A percentile compares a stretch with the other conserved stretches of the same genome.
These are phyloP conservation scores for Vigna reflexopilosa DNA, from an alignment of 306 rosid species.

Conservation along the genomic window DNA sequence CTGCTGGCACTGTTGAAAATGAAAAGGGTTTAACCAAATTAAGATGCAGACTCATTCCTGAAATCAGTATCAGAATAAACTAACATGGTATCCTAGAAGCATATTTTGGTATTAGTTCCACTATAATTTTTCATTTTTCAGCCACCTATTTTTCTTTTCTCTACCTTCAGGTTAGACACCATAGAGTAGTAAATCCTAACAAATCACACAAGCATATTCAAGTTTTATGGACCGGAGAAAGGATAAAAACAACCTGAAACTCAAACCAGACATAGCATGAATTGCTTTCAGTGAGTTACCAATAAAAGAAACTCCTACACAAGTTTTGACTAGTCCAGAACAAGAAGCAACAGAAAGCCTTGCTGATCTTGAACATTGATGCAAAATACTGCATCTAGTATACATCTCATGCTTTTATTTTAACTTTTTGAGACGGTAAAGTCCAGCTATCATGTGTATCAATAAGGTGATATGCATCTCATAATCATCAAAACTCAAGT, in stretches of 20 bases:
- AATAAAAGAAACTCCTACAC: neutral
- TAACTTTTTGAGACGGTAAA: neutral
- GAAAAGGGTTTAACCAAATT: conserved; percentile 7
- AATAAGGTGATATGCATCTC: conserved; percentile 3
- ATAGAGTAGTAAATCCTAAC: neutral
- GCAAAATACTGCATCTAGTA: conserved; percentile 1
- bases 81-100: neutral
- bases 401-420: conserved; percentile 15
- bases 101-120: neutral
- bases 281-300: neutral
- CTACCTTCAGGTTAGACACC: neutral
- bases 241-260: neutral
- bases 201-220: neutral
- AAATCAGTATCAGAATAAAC: conserved; percentile 25
- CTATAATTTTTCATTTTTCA: neutral
- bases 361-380: neutral
- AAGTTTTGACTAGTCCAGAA: conserved; percentile 2
- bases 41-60: conserved; percentile 11
- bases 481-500: conserved; percentile 15
- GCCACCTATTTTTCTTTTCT: neutral
- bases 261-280: neutral
- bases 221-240: neutral
- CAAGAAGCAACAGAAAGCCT: neutral
- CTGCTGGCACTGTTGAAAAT: conserved; percentile 56
- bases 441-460: conserved; percentile 2